Base-by-base conservation (phyloP, 164 flowering plant genomes). In the Platanus orientalis region DNA sequence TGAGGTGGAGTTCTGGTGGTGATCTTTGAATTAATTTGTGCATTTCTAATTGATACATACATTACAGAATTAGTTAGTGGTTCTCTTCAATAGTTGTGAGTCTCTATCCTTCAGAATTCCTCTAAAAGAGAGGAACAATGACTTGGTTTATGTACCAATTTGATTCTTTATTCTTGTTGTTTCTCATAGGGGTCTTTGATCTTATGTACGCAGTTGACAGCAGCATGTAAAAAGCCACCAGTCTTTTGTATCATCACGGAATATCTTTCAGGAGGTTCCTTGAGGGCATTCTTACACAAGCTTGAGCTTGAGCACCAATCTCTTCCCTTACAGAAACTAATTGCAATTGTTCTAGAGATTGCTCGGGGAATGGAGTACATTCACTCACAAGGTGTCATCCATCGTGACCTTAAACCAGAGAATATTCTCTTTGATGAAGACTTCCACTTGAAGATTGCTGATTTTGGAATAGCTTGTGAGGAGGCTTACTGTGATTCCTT, bases 381-480 rank as follows among this genome's bases (percentile, higher is more conserved):
- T 47, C 98, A 93, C 71, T 87, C 95, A 6, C 90, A 82, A 71
- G 92, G 92, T 23, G 81, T 93, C 62, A 86, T 93, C 58, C 98
- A 93, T 72, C 78, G 98, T 17, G 91, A 86, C 61, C 85, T 86
- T 61, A 86, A 86, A 68, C 92, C 96, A 0, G 97, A 94, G 67
- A 94, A 94, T 66, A 62, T 94, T 36, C 87, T 91, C 17, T 85
- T 90, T 54, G 86, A 81, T 75, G 60, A 87, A 53, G 77, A 84
- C 32, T 86, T 83, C 64, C 77, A 67, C 66, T 65, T 87, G 73
- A 91, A 90, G 70, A 69, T 94, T 65, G 97, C 92, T 32, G 98
- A 94, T 72, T 94, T 91, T 73, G 97, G 98, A 47, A 94, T 85
- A 62, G 98, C 93, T 14, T 91, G 96, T 69, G 88, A 86, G 63